Base-by-base conservation (phyloP, 768 basidiomycete genomes). In the Guyanaporus albipodus region DNA sequence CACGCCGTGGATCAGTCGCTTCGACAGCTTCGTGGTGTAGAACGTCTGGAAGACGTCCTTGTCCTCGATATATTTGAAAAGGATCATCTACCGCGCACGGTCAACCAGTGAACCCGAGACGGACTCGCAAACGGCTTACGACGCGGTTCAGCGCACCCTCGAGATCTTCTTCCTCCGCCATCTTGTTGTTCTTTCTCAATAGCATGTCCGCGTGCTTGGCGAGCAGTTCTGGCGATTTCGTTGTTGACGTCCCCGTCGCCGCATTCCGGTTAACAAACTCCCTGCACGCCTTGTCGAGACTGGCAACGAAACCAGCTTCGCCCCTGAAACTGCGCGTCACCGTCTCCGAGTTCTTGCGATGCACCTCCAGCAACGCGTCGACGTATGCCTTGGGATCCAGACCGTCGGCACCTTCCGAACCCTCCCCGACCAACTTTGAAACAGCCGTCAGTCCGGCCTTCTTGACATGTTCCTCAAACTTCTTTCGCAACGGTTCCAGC, bases 1-100 rank as follows among this genome's bases (percentile, higher is more conserved):
- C 3, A 88, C 82, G 11, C 82, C 82, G 55, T 90, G 84, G 56
- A 99, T 91, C 21, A 99, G 82, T 50, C 95, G 91, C 63, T 89
- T 90, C 28, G 90, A 90, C 19, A 98, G 70, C 66, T 91, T 94
- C 53, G 91, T 95, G 14, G 87, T 88, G 71, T 99, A 98, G 76
- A 95, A 98, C 15, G 88, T 88, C 63, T 95, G 93, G 82, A 97
- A 99, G 11, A 98, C 91, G 55, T 99, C 95, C 73, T 96, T 96
- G 75, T 98, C 94, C 64, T 94, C 91, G 58, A 97, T 87, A 69
- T 96, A 98, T 66, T 93, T 93, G 87, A 99, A 96, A 39, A 98
- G 72, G 12, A 90, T 77, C 93, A 97, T 96, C 95, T 98, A 61
- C 2, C 52, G 29, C 12, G 22, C 29, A 40, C 44, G 48, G 24